A percentile compares a stretch with the other conserved stretches of the same genome.
Evolutionary conservation across 495 filamentous ascomycete genomes (phyloP).

Genomic region (Annulohypoxylon maeteangense): DNA sequence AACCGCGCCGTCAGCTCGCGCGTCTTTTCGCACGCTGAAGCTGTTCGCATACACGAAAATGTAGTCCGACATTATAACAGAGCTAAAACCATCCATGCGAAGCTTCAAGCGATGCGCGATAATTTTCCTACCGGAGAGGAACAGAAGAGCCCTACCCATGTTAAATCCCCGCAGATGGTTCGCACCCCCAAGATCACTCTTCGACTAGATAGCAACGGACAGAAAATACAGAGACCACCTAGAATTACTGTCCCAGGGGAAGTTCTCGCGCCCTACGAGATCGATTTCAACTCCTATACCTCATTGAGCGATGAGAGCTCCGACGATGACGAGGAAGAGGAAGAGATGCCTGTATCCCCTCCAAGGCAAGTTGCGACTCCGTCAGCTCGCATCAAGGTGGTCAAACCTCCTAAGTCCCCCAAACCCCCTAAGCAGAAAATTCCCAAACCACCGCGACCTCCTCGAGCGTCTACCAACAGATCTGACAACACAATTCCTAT

Average conservation of each 20-base stretch:
- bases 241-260: constrained; percentile 67
- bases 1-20: constrained; percentile 79
- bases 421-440: constrained; percentile 54
- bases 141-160: constrained; percentile 62
- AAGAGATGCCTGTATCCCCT: constrained; percentile 40
- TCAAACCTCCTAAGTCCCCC: constrained; percentile 52
- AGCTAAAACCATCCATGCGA: constrained; percentile 78
- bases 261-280: constrained; percentile 67
- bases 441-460: constrained; percentile 58
- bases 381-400: constrained; percentile 55
- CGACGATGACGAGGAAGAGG: constrained; percentile 47
- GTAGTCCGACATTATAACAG: constrained; percentile 82
- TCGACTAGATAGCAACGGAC: constrained; percentile 66
- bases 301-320: constrained; percentile 58
- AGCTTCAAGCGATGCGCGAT: constrained; percentile 78
- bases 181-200: constrained; percentile 72
- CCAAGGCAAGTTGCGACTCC: constrained; percentile 49
- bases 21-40: constrained; percentile 82
- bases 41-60: constrained; percentile 79
- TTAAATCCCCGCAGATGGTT: constrained; percentile 65
- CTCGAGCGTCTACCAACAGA: constrained; percentile 49
- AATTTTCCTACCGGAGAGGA: constrained; percentile 61
- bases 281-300: constrained; percentile 62
- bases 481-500: constrained; percentile 51
- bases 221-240: constrained; percentile 55